Evolutionary conservation across 345 rosid species (phyloP).

Genomic region (Gossypium herbaceum): DNA sequence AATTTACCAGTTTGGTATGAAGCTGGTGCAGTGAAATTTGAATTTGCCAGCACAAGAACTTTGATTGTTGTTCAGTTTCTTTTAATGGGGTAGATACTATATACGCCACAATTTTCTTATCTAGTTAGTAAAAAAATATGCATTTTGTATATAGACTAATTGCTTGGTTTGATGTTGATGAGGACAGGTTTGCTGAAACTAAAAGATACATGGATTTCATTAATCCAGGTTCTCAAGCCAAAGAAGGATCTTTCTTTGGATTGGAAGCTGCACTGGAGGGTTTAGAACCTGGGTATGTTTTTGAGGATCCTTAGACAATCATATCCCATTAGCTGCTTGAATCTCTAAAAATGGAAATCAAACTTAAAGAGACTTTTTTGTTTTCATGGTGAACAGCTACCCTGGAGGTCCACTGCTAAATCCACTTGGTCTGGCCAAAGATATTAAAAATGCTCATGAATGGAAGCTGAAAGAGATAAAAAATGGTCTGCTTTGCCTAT

Average conservation of each 20-base stretch:
- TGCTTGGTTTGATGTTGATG: neutral
- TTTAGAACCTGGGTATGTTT: slow-evolving; percentile 74
- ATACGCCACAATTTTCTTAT: neutral
- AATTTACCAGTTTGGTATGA: slow-evolving; percentile 89
- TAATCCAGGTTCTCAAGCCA: slow-evolving; percentile 82
- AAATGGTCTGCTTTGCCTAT: slow-evolving; percentile 46
- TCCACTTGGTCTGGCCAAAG: slow-evolving; percentile 90
- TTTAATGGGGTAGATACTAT: slow-evolving; percentile 64
- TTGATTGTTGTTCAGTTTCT: slow-evolving; percentile 65
- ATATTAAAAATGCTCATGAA: slow-evolving; percentile 51
- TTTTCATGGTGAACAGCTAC: slow-evolving; percentile 41
- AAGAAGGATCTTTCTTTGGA: slow-evolving; percentile 81
- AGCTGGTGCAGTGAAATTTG: slow-evolving; percentile 82
- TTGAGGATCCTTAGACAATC: neutral
- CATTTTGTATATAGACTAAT: neutral
- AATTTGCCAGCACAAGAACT: slow-evolving; percentile 67
- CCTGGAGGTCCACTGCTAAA: slow-evolving; percentile 94
- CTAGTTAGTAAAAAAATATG: neutral
- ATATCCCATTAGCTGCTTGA: neutral
- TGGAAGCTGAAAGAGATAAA: slow-evolving; percentile 94
- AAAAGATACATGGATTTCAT: slow-evolving; percentile 84
- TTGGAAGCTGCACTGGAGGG: slow-evolving; percentile 79
- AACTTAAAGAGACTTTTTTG: neutral
- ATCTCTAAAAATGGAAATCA: neutral
- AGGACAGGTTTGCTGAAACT: slow-evolving; percentile 66